Evolutionary conservation across 306 rosid genomes (phyloP).

Genomic region (Glycyrrhiza uralensis): DNA sequence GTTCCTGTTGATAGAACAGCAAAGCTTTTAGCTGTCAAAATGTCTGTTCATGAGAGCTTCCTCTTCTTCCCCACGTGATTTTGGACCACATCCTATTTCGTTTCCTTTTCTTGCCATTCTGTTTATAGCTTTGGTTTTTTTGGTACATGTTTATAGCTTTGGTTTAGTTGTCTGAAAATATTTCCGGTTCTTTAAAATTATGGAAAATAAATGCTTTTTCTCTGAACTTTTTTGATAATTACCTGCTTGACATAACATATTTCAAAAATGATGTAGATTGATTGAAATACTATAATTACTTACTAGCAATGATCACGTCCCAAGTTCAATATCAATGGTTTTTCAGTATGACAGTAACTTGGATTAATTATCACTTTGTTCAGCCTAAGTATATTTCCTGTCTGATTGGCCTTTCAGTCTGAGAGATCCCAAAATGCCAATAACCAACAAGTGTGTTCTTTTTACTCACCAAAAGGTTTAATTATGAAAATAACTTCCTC

Average conservation of each 20-base stretch:
- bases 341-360: neutral
- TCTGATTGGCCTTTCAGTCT: neutral
- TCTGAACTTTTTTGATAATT: neutral
- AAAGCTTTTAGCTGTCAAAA: constrained; percentile 57
- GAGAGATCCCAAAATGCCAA: neutral
- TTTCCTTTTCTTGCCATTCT: constrained; percentile 2
- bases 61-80: constrained; percentile 57
- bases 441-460: neutral
- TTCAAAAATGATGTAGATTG: constrained; percentile 16
- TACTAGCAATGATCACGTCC: neutral
- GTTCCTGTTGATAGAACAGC: constrained; percentile 38
- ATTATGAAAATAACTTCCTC: constrained; percentile 11
- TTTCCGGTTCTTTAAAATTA: neutral
- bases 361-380: neutral
- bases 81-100: constrained; percentile 53
- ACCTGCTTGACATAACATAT: neutral
- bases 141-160: too few species aligned
- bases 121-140: neutral
- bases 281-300: constrained; percentile 10
- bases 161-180: neutral
- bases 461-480: constrained; percentile 12
- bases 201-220: constrained; percentile 5
- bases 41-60: constrained; percentile 36
- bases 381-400: neutral
- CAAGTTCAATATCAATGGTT: neutral